phyloP scores from a whole-genome alignment of 768 basidiomycete genomes.

The Calocera cornea region DNA sequence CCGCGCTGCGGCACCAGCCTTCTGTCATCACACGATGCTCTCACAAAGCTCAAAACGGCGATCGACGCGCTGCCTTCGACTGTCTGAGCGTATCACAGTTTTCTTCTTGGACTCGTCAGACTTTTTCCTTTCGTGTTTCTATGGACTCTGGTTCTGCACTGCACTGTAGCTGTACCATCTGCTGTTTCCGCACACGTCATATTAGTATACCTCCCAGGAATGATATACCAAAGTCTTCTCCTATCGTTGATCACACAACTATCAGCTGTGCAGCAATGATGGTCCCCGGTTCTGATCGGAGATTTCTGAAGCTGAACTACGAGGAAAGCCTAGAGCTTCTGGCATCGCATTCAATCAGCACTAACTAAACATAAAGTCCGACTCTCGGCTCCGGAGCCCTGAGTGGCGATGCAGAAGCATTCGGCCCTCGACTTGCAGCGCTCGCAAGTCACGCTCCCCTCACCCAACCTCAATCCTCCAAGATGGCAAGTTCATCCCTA shows the following conservation, averaged over 20 bases:
- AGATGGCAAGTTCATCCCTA: background rate
- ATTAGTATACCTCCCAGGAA: background rate
- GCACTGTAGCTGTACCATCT: background rate
- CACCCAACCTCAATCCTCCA: background rate
- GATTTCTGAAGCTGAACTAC: no score
- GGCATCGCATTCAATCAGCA: no score
- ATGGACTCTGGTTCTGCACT: background rate
- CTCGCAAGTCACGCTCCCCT: background rate
- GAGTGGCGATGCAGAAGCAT: background rate
- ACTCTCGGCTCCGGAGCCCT: background rate
- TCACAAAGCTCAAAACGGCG: conserved; percentile 39
- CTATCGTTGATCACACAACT: background rate
- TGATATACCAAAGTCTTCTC: background rate
- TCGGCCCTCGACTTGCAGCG: background rate
- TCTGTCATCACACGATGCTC: conserved; percentile 43
- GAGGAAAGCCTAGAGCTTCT: no score
- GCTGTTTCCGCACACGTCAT: background rate
- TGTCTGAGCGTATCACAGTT: conserved; percentile 14
- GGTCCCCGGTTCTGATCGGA: background rate
- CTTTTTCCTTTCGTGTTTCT: background rate
- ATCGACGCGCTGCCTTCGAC: conserved; percentile 43
- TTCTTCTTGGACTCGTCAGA: background rate
- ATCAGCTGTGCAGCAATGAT: background rate
- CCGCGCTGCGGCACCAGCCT: conserved; percentile 53
- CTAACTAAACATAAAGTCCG: no score